These are phyloP conservation scores for Larix sibirica DNA, from an alignment of 83 land plant species.

Conservation along the genomic window DNA sequence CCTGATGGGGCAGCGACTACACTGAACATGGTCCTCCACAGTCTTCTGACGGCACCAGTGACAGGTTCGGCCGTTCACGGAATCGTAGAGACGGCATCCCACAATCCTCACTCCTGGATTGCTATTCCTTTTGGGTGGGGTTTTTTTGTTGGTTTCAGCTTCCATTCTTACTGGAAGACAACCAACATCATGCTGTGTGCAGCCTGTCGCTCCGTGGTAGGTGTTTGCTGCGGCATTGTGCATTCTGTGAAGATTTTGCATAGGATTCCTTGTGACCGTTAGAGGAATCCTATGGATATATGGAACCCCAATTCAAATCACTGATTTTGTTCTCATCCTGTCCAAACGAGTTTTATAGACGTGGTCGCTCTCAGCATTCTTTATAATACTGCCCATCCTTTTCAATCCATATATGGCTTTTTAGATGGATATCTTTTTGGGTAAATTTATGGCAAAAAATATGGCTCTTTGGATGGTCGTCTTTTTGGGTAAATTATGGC, in stretches of 20 bases:
- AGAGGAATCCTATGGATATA: background rate
- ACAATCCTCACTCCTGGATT: conserved; percentile 17
- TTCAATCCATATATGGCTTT: no score
- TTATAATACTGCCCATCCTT: no score
- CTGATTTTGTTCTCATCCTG: no score
- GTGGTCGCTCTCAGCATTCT: no score
- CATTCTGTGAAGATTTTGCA: background rate
- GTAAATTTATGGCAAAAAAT: no score
- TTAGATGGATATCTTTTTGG: no score
- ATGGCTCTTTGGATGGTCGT: no score
- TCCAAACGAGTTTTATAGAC: no score
- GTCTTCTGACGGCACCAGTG: conserved; percentile 66
- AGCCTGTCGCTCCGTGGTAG: background rate
- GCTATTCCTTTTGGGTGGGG: conserved; percentile 33
- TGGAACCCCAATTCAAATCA: no score
- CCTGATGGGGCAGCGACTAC: conserved; percentile 29
- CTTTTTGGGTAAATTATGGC: no score
- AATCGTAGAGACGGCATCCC: conserved; percentile 40
- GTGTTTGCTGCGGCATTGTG: background rate
- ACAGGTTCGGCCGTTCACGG: conserved; percentile 38
- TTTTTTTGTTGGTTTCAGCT: no score
- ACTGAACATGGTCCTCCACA: conserved; percentile 45
- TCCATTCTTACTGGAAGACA: background rate
- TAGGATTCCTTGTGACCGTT: conserved; percentile 4
- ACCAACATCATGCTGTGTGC: background rate